Evolutionary conservation across 495 filamentous ascomycete species (phyloP).

Genomic region (Barbatosphaeria neglecta): DNA sequence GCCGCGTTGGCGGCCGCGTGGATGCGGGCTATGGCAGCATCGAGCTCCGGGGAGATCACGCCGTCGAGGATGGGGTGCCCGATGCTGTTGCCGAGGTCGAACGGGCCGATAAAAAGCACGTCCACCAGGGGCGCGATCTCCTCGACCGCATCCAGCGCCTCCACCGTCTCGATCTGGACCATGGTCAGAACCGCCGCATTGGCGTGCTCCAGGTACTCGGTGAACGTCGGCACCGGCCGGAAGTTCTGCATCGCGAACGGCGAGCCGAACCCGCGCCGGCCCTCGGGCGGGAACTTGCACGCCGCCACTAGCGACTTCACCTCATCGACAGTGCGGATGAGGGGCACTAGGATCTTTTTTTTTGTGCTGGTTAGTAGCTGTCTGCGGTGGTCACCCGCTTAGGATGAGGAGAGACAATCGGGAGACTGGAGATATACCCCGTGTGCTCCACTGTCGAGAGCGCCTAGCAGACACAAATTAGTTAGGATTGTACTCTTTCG

Average conservation of each 20-base stretch:
- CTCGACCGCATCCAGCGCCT: conserved; percentile 57
- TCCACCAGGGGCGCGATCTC: conserved; percentile 66
- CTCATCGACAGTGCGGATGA: conserved; percentile 54
- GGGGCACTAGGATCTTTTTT: conserved; percentile 46
- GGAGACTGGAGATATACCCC: conserved; percentile 29
- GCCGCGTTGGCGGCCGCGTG: conserved; percentile 48
- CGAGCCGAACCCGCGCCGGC: conserved; percentile 54
- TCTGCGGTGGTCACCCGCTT: too few species aligned
- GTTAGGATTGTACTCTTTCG: too few species aligned
- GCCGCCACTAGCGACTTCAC: conserved; percentile 45
- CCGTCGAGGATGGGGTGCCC: conserved; percentile 55
- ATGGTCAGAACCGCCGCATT: conserved; percentile 61
- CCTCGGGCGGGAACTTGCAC: conserved; percentile 56
- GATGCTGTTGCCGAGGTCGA: conserved; percentile 65
- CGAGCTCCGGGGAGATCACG: conserved; percentile 50
- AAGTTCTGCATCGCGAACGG: conserved; percentile 58
- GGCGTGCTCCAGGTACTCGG: conserved; percentile 62
- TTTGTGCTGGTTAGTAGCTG: conserved; percentile 3
- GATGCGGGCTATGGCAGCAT: conserved; percentile 55
- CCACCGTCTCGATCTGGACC: conserved; percentile 73
- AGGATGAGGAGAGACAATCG: too few species aligned
- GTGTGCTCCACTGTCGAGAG: conserved; percentile 57
- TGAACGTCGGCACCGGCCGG: conserved; percentile 34
- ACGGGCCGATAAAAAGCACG: conserved; percentile 69
- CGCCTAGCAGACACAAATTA: conserved; percentile 32